Percentiles rank a stretch among this genome's conserved stretches.
phyloP scores from a whole-genome alignment of 169 alveolate genomes.

The Plasmodium cynomolgi region DNA sequence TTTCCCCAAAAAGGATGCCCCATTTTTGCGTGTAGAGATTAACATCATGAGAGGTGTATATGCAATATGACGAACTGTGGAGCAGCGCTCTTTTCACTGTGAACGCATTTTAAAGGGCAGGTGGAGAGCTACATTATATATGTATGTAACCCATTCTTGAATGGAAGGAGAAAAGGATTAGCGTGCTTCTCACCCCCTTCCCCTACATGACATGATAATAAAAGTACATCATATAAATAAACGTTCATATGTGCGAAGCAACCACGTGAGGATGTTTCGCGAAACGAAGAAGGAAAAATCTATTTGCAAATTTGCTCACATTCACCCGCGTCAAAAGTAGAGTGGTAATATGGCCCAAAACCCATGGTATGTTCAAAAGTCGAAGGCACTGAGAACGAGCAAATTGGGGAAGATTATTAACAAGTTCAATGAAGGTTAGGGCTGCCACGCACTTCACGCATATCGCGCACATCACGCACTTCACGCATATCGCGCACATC shows the following conservation, averaged over 20 bases:
- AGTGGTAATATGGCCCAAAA: conserved; percentile 62
- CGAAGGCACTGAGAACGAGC: conserved; percentile 45
- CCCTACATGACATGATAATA: background rate
- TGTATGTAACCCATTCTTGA: background rate
- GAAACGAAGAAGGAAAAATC: background rate
- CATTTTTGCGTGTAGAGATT: background rate
- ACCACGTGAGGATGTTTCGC: conserved; percentile 2
- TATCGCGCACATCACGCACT: too few relatives aligned
- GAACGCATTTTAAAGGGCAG: conserved; percentile 6
- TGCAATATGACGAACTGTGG: background rate
- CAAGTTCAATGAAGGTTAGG: conserved; percentile 42
- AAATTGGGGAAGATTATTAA: conserved; percentile 48
- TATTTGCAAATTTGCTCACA: background rate
- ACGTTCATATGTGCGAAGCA: background rate
- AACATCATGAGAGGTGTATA: conserved; percentile 3
- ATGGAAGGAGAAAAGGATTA: background rate
- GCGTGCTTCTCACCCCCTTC: background rate
- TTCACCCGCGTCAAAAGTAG: background rate
- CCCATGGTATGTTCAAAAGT: conserved; percentile 59
- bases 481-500: too few relatives aligned
- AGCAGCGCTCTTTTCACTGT: background rate
- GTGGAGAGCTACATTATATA: background rate
- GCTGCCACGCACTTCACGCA: background rate
- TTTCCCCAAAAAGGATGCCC: background rate
- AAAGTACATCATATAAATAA: too few relatives aligned